Evolutionary conservation across 1,284 basidiomycete genomes (phyloP).

Genomic region (Tilletia walkeri): DNA sequence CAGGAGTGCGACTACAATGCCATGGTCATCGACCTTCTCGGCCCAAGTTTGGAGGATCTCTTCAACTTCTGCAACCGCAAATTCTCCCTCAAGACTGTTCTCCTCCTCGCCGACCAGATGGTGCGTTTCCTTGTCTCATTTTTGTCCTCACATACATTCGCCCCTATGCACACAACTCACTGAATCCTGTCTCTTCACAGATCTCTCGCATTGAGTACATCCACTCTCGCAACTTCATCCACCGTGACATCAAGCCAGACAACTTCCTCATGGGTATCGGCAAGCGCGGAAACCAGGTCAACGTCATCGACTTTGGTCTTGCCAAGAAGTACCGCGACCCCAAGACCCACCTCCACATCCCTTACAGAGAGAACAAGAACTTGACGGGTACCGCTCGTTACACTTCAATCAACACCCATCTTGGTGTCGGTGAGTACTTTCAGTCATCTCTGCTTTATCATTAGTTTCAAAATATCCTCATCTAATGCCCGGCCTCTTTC

Average conservation of each 20-base stretch:
- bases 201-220: slow-evolving; percentile 99
- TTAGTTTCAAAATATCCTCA: background rate
- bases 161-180: background rate
- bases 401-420: slow-evolving; percentile 98
- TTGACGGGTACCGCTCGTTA: slow-evolving; percentile 97
- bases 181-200: slow-evolving; percentile 58
- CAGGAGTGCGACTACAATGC: slow-evolving; percentile 99
- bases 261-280: slow-evolving; percentile 99
- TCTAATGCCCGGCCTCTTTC: background rate
- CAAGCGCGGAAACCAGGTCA: slow-evolving; percentile 98
- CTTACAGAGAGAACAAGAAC: slow-evolving; percentile 99
- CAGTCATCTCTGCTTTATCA: background rate
- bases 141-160: background rate
- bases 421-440: slow-evolving; percentile 74
- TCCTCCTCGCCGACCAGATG: slow-evolving; percentile 93
- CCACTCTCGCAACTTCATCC: slow-evolving; percentile 99
- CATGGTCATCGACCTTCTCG: slow-evolving; percentile 97
- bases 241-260: slow-evolving; percentile 98
- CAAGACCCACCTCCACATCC: slow-evolving; percentile 98
- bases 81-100: slow-evolving; percentile 93
- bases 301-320: slow-evolving; percentile 98
- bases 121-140: slow-evolving; percentile 60
- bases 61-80: slow-evolving; percentile 99
- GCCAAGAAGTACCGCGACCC: slow-evolving; percentile 99
- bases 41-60: slow-evolving; percentile 93